These are phyloP conservation scores for Colletotrichum sp. DNA, from an alignment of 2,329 filamentous ascomycete genomes.

Conservation along the genomic window DNA sequence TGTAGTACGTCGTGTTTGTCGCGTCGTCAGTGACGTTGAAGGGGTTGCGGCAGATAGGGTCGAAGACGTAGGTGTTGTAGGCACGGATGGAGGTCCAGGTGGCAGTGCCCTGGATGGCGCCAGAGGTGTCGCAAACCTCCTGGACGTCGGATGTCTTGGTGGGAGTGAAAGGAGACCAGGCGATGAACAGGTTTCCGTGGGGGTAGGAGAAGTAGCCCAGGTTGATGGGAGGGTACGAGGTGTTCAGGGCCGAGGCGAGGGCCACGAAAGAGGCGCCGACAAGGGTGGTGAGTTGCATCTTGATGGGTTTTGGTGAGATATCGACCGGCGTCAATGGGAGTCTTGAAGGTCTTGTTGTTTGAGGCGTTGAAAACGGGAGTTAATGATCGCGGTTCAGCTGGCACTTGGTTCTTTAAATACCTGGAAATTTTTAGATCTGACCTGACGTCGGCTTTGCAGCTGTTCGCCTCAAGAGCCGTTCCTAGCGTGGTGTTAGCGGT, in stretches of 20 bases:
- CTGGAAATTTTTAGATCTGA: background rate
- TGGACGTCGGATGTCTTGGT: background rate
- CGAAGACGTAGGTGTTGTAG: background rate
- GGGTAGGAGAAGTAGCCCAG: background rate
- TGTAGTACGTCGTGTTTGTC: background rate
- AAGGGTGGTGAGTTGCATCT: background rate
- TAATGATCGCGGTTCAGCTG: background rate
- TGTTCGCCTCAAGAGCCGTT: background rate
- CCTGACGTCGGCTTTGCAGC: background rate
- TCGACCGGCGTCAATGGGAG: background rate
- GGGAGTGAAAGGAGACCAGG: slow-evolving; percentile 13
- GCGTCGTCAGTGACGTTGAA: slow-evolving; percentile 3
- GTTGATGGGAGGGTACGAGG: slow-evolving; percentile 8
- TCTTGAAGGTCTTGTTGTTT: background rate
- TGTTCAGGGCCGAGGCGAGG: background rate
- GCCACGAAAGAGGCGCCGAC: background rate
- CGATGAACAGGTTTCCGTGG: background rate
- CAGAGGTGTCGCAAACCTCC: background rate
- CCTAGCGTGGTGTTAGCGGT: background rate
- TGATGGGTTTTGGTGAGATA: background rate
- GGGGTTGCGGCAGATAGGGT: slow-evolving; percentile 14
- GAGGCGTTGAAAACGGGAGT: background rate
- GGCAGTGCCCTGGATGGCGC: background rate
- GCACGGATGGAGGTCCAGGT: background rate
- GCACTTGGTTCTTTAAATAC: background rate